These are phyloP conservation scores for Striga hermonthica DNA, from an alignment of 305 asterid genomes.

Conservation along the genomic window DNA sequence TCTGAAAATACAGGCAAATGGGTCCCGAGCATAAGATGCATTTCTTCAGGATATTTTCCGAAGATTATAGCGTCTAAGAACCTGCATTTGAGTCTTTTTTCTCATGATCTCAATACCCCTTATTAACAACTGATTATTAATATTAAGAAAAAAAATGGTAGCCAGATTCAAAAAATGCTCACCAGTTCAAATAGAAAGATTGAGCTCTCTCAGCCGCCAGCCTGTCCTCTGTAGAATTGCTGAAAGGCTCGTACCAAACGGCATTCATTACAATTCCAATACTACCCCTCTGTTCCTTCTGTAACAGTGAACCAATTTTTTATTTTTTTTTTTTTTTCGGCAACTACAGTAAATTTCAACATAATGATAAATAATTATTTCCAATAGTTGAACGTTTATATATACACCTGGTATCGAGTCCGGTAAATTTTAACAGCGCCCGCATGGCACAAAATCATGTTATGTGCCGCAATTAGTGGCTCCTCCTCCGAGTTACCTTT, in stretches of 20 bases:
- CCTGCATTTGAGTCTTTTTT: constrained; percentile 33
- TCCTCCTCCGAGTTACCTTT: constrained; percentile 49
- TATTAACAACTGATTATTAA: no score
- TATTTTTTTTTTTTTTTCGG: no score
- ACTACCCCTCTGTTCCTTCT: constrained; percentile 49
- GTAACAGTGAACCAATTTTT: background rate
- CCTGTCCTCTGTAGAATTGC: constrained; percentile 55
- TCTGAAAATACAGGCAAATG: constrained; percentile 40
- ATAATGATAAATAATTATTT: no score
- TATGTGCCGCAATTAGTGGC: constrained; percentile 61
- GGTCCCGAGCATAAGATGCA: constrained; percentile 42
- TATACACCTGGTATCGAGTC: constrained; percentile 48
- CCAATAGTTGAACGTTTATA: no score
- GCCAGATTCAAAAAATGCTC: constrained; percentile 11
- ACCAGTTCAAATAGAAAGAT: constrained; percentile 53
- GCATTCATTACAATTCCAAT: constrained; percentile 53
- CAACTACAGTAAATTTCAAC: no score
- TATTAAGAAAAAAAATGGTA: no score
- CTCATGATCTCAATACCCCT: no score
- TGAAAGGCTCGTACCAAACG: constrained; percentile 51
- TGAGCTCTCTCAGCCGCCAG: constrained; percentile 64
- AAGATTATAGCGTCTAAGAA: constrained; percentile 50
- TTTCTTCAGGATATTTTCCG: constrained; percentile 57
- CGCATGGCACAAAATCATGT: constrained; percentile 57
- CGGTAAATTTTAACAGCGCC: constrained; percentile 43